Base-by-base conservation (phyloP, 1,284 basidiomycete species). In the Thecaphora thlaspeos region DNA sequence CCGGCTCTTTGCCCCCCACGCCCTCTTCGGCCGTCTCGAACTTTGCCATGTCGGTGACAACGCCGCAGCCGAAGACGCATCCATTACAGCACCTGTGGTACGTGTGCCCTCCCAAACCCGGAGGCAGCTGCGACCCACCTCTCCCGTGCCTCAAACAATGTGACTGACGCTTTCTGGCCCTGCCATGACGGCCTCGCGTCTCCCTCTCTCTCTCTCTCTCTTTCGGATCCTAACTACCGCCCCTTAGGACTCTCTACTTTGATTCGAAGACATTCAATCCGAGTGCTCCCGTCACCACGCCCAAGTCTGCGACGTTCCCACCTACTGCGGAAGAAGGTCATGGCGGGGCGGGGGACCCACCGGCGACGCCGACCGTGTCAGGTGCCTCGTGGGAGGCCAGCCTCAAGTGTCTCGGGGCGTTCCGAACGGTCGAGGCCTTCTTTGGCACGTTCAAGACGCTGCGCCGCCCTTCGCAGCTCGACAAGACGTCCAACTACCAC, bases 401-500 rank as follows among this genome's bases (percentile, higher is more conserved):
- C 24, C 58, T 74, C 14, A 70, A 63, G 41, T 61, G 59, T 22
- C 43, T 70, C 32, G 78, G 77, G 36, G 42, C 55, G 21, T 77
- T 70, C 52, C 39, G 55, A 10, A 42, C 74, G 64, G 80, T 95
- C 51, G 89, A 95, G 79, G 84, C 86, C 23, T 95, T 92, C 81
- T 92, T 90, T 74, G 84, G 88, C n/a, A 89, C 91, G 80, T 89
- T 93, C 82, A 91, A 93, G 80, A 93, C 91, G 85, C 84, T 94
- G 57, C 90, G 91, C 78, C 87, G 88, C 1, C 92, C 92, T 2
- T 91, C 89, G 43, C 85, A 86, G 67, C 84, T 95, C 36, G 88
- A 90, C 65, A 86, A 86, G 66, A 89, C 90, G 79, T 87, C 88
- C 36, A 94, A 92, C 80, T 94, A 94, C 75, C 92, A 95, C 76